Percentiles rank a stretch among this genome's conserved stretches.
phyloP scores from a whole-genome alignment of 192 early-diverging fungal species.

The Spizellomyces punctatus region DNA sequence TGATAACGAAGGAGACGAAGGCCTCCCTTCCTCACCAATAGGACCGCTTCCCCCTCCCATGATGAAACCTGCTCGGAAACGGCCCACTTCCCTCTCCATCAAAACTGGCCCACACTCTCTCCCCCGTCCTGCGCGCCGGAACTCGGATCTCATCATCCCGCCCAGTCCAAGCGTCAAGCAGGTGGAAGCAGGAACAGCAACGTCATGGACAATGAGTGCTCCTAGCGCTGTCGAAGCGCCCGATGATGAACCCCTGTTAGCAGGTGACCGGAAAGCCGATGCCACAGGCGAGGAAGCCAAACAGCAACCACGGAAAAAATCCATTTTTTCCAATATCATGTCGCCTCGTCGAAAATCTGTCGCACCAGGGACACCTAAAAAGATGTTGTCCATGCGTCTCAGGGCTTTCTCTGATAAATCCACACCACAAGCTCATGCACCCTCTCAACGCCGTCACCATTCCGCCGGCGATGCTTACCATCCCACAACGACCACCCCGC shows the following conservation, averaged over 20 bases:
- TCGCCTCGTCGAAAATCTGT: constrained; percentile 12
- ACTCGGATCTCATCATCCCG: background rate
- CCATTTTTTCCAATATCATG: constrained; percentile 14
- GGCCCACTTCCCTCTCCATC: too few relatives aligned
- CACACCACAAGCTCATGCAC: background rate
- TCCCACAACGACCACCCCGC: background rate
- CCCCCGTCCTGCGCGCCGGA: too few relatives aligned
- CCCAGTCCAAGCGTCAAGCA: constrained; percentile 41
- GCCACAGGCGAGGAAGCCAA: background rate
- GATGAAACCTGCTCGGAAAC: too few relatives aligned
- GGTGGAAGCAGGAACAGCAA: constrained; percentile 37
- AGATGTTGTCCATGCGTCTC: background rate
- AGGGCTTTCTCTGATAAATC: background rate
- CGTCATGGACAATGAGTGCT: constrained; percentile 43
- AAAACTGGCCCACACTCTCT: too few relatives aligned
- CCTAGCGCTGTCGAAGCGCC: constrained; percentile 37
- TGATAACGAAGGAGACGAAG: too few relatives aligned
- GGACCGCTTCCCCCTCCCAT: too few relatives aligned
- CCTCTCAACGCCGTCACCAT: background rate
- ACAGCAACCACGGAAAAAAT: constrained; percentile 1
- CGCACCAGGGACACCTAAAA: constrained; percentile 2
- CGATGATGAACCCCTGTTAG: constrained; percentile 17
- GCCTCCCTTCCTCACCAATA: too few relatives aligned
- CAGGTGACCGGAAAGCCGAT: background rate
- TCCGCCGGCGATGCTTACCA: constrained; percentile 14